phyloP scores from a whole-genome alignment of 1,139 yeast genomes.

The Candida gigantensis region DNA sequence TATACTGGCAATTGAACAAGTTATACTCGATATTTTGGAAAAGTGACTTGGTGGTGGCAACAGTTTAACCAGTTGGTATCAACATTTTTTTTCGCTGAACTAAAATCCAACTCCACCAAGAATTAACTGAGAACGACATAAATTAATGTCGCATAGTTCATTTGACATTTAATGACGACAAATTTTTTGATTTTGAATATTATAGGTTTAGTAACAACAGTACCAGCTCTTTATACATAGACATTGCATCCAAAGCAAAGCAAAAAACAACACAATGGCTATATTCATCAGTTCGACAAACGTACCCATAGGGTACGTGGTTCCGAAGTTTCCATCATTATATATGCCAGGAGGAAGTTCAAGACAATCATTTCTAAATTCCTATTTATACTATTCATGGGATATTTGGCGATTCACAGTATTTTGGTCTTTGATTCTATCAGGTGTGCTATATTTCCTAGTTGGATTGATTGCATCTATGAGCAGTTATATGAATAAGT shows the following conservation, averaged over 20 bases:
- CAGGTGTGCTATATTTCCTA: constrained; percentile 58
- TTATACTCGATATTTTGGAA: too few relatives aligned
- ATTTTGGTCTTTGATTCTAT: constrained; percentile 75
- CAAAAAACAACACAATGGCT: constrained; percentile 12
- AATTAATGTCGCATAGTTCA: too few relatives aligned
- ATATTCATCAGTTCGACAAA: constrained; percentile 40
- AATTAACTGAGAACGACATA: too few relatives aligned
- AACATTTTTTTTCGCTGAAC: too few relatives aligned
- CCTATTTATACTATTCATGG: constrained; percentile 63
- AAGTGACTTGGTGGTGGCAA: too few relatives aligned
- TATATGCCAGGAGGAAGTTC: constrained; percentile 66
- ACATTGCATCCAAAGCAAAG: too few relatives aligned
- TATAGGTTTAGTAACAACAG: not conserved
- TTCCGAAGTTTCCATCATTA: constrained; percentile 81
- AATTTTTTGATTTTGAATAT: too few relatives aligned
- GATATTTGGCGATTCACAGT: constrained; percentile 89
- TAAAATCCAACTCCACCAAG: too few relatives aligned
- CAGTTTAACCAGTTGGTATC: too few relatives aligned
- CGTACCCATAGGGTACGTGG: constrained; percentile 77
- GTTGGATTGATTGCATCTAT: constrained; percentile 68
- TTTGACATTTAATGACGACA: too few relatives aligned
- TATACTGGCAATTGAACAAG: too few relatives aligned
- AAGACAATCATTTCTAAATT: constrained; percentile 41
- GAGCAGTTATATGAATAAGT: constrained; percentile 27
- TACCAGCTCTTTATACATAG: not conserved